phyloP scores from a whole-genome alignment of 768 basidiomycete species.

The Leccinum ochraceum region DNA sequence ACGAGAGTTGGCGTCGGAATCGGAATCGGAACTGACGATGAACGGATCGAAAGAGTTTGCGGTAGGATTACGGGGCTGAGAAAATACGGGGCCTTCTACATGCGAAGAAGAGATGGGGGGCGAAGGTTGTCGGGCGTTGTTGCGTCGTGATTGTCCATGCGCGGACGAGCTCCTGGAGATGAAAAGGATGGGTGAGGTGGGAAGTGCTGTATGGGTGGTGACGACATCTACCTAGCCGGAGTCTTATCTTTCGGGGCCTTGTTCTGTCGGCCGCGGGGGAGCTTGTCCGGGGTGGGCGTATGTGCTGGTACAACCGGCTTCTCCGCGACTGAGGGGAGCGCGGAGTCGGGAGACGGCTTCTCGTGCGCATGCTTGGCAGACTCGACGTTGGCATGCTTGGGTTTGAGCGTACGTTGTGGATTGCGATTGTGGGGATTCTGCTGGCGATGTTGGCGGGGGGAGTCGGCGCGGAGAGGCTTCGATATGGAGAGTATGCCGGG shows the following conservation, averaged over 20 bases:
- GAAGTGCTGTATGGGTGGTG: background rate
- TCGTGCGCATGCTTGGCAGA: conserved; percentile 12
- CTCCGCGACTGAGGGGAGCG: conserved; percentile 32
- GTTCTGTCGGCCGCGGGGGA: conserved; percentile 34
- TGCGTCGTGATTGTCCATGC: conserved; percentile 47
- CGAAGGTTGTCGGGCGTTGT: conserved; percentile 61
- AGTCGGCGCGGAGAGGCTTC: conserved; percentile 46
- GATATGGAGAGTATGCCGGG: conserved; percentile 74
- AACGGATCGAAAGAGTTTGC: conserved; percentile 51
- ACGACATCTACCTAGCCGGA: conserved; percentile 40
- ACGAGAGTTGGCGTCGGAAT: conserved; percentile 39
- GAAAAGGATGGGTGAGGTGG: conserved; percentile 6
- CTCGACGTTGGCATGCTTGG: conserved; percentile 23
- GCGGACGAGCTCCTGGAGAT: conserved; percentile 46
- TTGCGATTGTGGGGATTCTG: conserved; percentile 36
- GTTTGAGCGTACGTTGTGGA: conserved; percentile 39
- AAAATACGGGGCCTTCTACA: conserved; percentile 53
- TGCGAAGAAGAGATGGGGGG: conserved; percentile 63
- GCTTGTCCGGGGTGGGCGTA: conserved; percentile 30
- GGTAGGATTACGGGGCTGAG: conserved; percentile 33
- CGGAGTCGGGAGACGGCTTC: conserved; percentile 28
- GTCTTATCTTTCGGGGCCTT: conserved; percentile 47
- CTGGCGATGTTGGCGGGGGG: conserved; percentile 38
- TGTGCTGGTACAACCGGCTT: conserved; percentile 27
- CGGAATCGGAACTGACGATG: conserved; percentile 45